Base-by-base conservation (phyloP, 208 protist genomes). In the Wallacemonas sp. region DNA sequence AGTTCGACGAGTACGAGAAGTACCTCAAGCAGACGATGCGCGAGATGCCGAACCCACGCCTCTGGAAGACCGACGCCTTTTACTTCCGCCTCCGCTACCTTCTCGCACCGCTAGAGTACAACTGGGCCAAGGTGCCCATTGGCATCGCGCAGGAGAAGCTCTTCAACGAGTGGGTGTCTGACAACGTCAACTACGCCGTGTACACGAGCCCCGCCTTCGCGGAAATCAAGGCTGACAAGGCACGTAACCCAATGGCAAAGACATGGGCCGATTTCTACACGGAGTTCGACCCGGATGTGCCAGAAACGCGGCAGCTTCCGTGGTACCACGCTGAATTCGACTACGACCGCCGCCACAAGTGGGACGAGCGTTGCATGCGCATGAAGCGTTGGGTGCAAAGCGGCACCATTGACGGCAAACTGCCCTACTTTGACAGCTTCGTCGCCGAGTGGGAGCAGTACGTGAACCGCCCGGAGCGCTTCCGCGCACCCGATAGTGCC, bases 351-450 rank as follows among this genome's bases (percentile, higher is more conserved):
- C 86, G 90, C 57, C 80, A 96, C 67, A 93, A 92, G 70, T 96
- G 90, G 87, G 90, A 96, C 67, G 90, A 96, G 77, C 79, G 90
- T 18, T 96, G 90, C 70, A 96, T 96, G 90, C 74, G 90, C 44
- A 96, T 96, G 90, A 96, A 96, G 70, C 78, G 86, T 1, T 96
- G 90, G 90, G 90, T 96, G 61, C 90, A 96, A 72, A 90, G 86
- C 64, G 90, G 90, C 48, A 91, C 82, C 48, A 90, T 96, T 33
- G 87, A 96, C 67, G 71, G 73, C 32, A 93, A 92, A 64, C 61
- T 84, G 38, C 54, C 84, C 10, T 96, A 88, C 63, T 96, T 96
- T 61, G 84, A 96, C 65, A 93, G 87, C 59, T 66, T 87, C 46
- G 81, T 96, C 64, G 76, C 76, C n/a, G 87, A 96, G 65, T 96